Evolutionary conservation across 345 rosid genomes (phyloP), one percentile per base, ranked within the genome.

Genomic region (Rhodomyrtus tomentosa): DNA sequence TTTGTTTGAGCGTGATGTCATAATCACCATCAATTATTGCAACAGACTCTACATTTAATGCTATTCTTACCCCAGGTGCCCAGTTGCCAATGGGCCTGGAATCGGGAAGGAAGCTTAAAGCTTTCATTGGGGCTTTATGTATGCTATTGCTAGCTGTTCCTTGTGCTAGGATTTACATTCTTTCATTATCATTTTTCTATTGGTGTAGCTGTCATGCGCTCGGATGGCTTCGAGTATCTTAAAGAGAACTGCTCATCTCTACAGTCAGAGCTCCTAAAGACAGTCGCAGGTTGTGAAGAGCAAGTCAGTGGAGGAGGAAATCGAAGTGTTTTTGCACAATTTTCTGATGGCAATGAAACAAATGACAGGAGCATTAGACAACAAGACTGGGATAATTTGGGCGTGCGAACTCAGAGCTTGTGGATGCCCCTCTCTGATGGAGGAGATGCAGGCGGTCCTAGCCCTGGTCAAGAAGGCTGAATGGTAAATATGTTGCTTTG

Each of bases 241-340:
- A 90, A 90, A 84, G 95, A 92, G 86, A 93, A 89, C 83, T 90
- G 88, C 87, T 91, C 92, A 45, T 83, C 86, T 38, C 89, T 93
- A 81, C 94, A 92, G 81, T 93, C 93, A 2, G 95, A 93, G 90
- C 86, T 93, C 55, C 89, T 93, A 83, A 93, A 90, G 87, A 87
- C 92, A 2, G 92, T 92, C 76, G 95, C 94, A 11, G 98, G 99
- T 68, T 91, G 93, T 1, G 95, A 93, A 76, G 96, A 93, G 80
- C 92, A 88, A 83, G 84, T 90, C 89, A 93, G 96, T 84, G 91
- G 92, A 29, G 93, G 92, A 42, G 93, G 93, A 81, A 93, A 94
- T 27, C 93, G 89, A 80, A 93, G 96, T 21, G 97, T 93, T 9
- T 95, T 96, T 96, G 98, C 91, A 1, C 98, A 95, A 87, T 94